Conservation (phyloP, 2,329 filamentous ascomycete species). For the Paecilomyces sp. region DNA sequence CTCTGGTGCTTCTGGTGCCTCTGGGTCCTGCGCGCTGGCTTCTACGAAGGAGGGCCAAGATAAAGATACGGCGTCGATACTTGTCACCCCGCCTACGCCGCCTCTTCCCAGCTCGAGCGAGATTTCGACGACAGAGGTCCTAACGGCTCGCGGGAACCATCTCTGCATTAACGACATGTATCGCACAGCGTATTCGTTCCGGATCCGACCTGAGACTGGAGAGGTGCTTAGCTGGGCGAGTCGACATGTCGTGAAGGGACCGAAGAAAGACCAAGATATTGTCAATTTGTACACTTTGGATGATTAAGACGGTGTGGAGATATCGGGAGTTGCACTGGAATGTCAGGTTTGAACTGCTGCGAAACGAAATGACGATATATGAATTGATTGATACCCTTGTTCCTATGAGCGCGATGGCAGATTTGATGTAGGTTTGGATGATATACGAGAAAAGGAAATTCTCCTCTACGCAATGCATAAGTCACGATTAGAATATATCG, state of each 20-base stretch:
- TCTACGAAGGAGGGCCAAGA: background rate
- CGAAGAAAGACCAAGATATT: constrained; percentile 40
- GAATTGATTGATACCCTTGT: background rate
- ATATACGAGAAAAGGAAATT: background rate
- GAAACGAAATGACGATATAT: background rate
- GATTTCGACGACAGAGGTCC: constrained; percentile 16
- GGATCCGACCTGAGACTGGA: constrained; percentile 20
- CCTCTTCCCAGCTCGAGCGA: constrained; percentile 5
- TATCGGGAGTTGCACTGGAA: background rate
- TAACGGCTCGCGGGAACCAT: constrained; percentile 35
- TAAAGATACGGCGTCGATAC: background rate
- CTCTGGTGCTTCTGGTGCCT: background rate
- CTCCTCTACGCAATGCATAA: background rate
- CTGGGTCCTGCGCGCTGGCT: background rate
- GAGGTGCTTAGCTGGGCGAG: constrained; percentile 35
- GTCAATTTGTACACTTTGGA: constrained; percentile 28
- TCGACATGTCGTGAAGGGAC: constrained; percentile 38
- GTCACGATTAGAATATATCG: background rate
- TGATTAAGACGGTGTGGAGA: constrained; percentile 1
- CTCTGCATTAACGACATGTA: constrained; percentile 42
- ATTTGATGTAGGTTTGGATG: background rate
- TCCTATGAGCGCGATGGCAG: background rate
- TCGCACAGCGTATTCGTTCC: constrained; percentile 37
- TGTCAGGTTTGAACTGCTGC: background rate
- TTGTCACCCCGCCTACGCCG: constrained; percentile 14